Evolutionary conservation across 352 stramenopile species (phyloP), one percentile per base, ranked within the genome.

Genomic region (Globisporangium echinulatum): DNA sequence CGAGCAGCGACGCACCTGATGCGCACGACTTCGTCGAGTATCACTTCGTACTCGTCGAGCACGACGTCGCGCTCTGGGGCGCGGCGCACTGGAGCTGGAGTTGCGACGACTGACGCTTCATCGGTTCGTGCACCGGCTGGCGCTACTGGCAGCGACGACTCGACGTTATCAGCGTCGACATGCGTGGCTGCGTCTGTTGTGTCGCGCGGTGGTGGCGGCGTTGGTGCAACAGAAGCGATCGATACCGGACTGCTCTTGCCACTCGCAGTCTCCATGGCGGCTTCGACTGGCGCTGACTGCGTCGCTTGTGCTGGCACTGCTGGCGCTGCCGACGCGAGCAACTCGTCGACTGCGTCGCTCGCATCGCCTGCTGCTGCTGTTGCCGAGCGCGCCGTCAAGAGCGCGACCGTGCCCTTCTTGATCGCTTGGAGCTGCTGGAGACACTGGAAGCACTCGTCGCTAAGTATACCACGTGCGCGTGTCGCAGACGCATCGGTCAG

Each of bases 401-500:
- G 58, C 13, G 70, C 83, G 54, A 75, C 66, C 2, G 83, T 92
- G 38, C 82, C 82, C 56, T 76, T 86, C 58, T 89, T 84, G 46
- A 92, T 94, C 8, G 77, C 79, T 52, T 80, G 74, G 44, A 94
- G 60, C 55, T 93, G 82, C 11, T 82, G 74, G 40, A 93, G 85
- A 25, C 79, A 87, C 61, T 93, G 76, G 48, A 85, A 85, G 44
- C 85, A 93, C 72, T 94, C 85, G 56, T 94, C 85, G 50, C 85
- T 94, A 51, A 50, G 47, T 56, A 61, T 54, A 43, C 25, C 25
- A 33, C 25, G 25, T 33, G 25, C 25, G 25, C 25, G 25, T 33
- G 25, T 33, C 25, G 25, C 25, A 33, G 25, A 33, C 25, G 25
- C 25, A 33, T 33, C 25, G 25, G 25, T 33, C 25, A 33, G 25